Evolutionary conservation across 768 basidiomycete species (phyloP), one percentile per base, ranked within the genome.

Genomic region (Trametes sanguinea): DNA sequence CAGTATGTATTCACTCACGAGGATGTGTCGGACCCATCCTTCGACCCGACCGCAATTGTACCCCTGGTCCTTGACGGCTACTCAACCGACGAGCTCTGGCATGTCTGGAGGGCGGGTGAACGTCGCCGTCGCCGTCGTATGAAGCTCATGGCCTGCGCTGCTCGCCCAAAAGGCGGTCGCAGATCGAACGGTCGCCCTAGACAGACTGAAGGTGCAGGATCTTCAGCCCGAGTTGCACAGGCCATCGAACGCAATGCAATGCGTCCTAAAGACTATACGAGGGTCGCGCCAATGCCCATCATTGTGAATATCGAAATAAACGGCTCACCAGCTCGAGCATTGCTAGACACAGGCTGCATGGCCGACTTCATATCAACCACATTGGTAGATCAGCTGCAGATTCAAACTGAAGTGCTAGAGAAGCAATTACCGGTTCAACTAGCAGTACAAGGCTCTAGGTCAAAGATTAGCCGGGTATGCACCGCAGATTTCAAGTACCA

Each of bases 341-440:
- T 74, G 9, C n/a, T 75, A 0, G 70, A 76, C n/a, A 55, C 67
- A 0, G 70, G 73, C 1, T 76, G 68, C 0, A 17, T 73, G 16
- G 64, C 72, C 0, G 75, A 76, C 33, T 74, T 76, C 16, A 67
- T 76, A 8, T 76, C 71, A 0, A 62, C 70, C 0, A 73, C 57
- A 0, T 8, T 76, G 0, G 72, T 65, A 0, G 67, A 77, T 22
- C 74, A 75, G 45, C 39, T 77, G 0, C 43, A 63, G 0, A 6
- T 75, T 0, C 8, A 33, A 13, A 11, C n/a, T 0, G 35, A 52
- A 2, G 37, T 33, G 1, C 55, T 76, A 0, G 60, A 27, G 0
- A 76, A 71, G 17, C 73, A 69, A 0, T 37, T 76, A 11, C 66
- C 66, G 0, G 44, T 75, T 0, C 71, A 76, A 30, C 45, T 78